Evolutionary conservation across 352 stramenopile genomes (phyloP).

Genomic region (Phytophthora cryptogea): DNA sequence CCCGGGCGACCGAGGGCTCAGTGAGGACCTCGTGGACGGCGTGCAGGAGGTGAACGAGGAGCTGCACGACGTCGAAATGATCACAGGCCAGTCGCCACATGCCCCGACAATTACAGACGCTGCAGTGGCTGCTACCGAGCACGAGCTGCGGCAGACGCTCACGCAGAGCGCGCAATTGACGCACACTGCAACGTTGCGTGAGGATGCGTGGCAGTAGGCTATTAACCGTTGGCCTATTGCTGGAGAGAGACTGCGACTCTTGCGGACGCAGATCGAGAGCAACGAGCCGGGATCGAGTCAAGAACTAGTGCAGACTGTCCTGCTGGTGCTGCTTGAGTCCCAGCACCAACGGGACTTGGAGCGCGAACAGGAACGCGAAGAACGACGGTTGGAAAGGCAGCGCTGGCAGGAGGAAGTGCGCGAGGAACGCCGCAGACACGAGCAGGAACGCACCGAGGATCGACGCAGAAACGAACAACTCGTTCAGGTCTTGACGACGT

Average conservation of each 20-base stretch:
- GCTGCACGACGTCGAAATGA: conserved; percentile 29
- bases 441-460: conserved; percentile 37
- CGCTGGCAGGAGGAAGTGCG: conserved; percentile 35
- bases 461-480: conserved; percentile 37
- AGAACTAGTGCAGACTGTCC: conserved; percentile 36
- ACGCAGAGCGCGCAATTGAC: conserved; percentile 19
- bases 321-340: conserved; percentile 36
- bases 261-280: conserved; percentile 29
- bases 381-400: conserved; percentile 30
- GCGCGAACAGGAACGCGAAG: conserved; percentile 33
- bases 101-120: conserved; percentile 13
- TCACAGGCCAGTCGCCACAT: conserved; percentile 18
- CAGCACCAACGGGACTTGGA: conserved; percentile 41
- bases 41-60: conserved; percentile 27
- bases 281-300: conserved; percentile 24
- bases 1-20: conserved; percentile 2
- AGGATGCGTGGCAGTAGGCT: conserved; percentile 34
- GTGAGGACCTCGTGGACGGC: conserved; percentile 22
- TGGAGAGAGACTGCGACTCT: conserved; percentile 22
- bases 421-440: conserved; percentile 29
- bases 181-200: conserved; percentile 14
- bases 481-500: conserved; percentile 40
- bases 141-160: conserved; percentile 32
- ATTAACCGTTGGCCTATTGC: conserved; percentile 32
- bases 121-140: conserved; percentile 24